Percentiles rank a stretch among this genome's conserved stretches.
Conservation (phyloP, 1,284 basidiomycete species). For the Sphaerobolus stellatus region DNA sequence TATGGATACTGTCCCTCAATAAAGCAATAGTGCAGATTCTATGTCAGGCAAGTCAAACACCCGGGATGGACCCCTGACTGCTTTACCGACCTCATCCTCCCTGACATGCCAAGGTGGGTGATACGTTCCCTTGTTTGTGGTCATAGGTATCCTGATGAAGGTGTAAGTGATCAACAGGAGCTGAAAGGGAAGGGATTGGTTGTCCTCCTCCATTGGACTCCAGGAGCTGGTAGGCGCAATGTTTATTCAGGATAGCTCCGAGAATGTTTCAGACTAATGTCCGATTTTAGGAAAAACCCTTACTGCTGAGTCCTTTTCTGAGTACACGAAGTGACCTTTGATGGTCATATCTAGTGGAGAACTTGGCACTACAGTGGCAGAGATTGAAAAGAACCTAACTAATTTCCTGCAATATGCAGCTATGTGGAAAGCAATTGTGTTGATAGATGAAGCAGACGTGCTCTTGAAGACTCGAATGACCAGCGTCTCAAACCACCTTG, state of each 20-base stretch:
- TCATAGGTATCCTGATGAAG: background rate
- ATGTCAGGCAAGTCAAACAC: background rate
- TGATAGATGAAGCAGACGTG: background rate
- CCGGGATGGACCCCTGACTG: background rate
- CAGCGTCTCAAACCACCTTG: background rate
- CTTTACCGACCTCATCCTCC: background rate
- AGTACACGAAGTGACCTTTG: background rate
- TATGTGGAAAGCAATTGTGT: background rate
- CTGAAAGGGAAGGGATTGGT: background rate
- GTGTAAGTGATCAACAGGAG: background rate
- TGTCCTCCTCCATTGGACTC: background rate
- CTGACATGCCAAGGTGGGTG: background rate
- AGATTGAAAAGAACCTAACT: background rate
- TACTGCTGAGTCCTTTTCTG: background rate
- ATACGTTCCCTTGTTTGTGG: background rate
- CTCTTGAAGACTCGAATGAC: background rate
- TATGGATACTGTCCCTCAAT: background rate
- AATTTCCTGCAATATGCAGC: background rate
- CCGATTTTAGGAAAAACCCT: background rate
- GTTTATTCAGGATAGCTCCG: background rate
- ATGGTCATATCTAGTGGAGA: background rate
- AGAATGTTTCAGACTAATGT: background rate
- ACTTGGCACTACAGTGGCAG: background rate
- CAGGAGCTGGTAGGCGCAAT: background rate
- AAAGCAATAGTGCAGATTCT: background rate